Evolutionary conservation across 2,329 filamentous ascomycete species (phyloP), one percentile per base, ranked within the genome.

Genomic region (Alternaria tenuissima): DNA sequence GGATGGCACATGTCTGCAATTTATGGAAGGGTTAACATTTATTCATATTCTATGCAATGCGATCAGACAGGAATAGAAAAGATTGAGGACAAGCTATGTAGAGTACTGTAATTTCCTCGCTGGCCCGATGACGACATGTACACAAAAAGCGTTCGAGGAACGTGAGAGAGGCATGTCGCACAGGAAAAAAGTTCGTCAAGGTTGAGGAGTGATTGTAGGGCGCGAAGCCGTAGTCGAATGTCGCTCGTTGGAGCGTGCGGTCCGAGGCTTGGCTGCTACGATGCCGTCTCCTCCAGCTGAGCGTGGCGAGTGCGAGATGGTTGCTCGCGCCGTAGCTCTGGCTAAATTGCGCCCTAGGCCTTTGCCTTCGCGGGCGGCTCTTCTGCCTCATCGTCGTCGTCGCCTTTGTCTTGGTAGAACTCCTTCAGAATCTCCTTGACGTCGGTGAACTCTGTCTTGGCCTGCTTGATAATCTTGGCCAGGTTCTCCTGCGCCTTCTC

Each of bases 401-500:
- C 59, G 46, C 64, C 64, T 16, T 78, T 71, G 64, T 87, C 85
- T 62, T 84, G 80, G 78, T 91, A 97, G 78, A 92, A 96, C 67
- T 85, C 81, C 76, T 83, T 86, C 74, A 99, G 85, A 60, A 88
- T 84, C 65, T 81, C 84, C 79, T 94, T 89, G 52, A 91, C 91
- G 55, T 91, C 89, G 47, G 83, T 78, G 78, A 93, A 97, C 73
- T 96, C 93, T 62, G 82, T 79, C 83, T 94, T 93, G 62, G 93
- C 91, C 46, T 86, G 83, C 47, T 83, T 81, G 64, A 98, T 85
- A 7, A 89, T 92, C 44, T 88, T 86, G 67, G 83, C 84, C 73
- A 96, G 92, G 62, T 87, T 88, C 63, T 86, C 79, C 36, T 97
- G 83, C 49, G 88, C 81, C 3, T 88, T 82, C 61, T 89, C 84